A percentile compares a stretch with the other conserved stretches of the same genome.
These are phyloP conservation scores for Adansonia grandidieri DNA, from an alignment of 441 rosid species.

Conservation along the genomic window DNA sequence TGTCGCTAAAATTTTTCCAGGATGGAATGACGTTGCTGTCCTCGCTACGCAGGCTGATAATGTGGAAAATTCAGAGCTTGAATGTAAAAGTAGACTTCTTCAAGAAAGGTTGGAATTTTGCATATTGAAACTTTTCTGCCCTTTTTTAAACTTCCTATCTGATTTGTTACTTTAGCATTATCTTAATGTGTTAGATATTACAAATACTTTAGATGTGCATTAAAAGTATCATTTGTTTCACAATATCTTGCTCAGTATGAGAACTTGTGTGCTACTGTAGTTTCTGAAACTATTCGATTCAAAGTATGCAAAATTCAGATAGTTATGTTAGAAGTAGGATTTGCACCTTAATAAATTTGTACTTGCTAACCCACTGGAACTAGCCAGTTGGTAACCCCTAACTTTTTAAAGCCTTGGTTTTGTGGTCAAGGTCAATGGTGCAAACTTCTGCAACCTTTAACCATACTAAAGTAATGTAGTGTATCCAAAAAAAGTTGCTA, in stretches of 20 bases:
- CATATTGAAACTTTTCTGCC: constrained; percentile 1
- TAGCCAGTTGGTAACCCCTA: not conserved
- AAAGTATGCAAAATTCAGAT: not conserved
- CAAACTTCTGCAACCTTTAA: not conserved
- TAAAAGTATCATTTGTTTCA: not conserved
- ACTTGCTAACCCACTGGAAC: not conserved
- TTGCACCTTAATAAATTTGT: not conserved
- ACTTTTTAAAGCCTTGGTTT: constrained; percentile 10
- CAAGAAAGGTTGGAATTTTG: constrained; percentile 62
- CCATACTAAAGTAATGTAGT: not conserved
- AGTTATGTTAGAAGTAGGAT: not conserved
- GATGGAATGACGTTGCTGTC: constrained; percentile 38
- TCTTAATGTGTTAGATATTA: not conserved
- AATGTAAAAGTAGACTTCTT: constrained; percentile 34
- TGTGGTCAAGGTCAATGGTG: not conserved
- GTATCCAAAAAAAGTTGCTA: not conserved
- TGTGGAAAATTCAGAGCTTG: constrained; percentile 38
- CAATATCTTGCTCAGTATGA: not conserved
- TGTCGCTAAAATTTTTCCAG: constrained; percentile 35
- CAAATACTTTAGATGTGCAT: not conserved
- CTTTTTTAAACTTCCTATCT: not conserved
- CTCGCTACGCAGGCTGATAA: constrained; percentile 34
- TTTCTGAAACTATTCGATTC: not conserved
- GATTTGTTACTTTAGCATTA: not conserved
- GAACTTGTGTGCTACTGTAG: not conserved